Evolutionary conservation across 352 stramenopile genomes (phyloP).

Genomic region (Blastocystis hominis): DNA sequence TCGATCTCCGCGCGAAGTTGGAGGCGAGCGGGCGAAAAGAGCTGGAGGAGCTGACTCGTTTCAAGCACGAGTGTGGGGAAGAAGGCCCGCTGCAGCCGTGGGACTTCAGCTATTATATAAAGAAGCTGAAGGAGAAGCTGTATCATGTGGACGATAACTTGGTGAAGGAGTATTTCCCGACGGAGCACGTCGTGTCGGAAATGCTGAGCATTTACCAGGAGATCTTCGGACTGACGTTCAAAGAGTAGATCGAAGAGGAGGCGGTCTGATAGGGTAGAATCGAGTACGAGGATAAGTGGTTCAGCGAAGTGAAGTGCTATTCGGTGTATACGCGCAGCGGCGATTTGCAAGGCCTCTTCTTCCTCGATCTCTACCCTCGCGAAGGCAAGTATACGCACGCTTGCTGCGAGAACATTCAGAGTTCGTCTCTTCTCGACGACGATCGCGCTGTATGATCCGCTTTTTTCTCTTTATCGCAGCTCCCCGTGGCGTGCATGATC

Average conservation of each 20-base stretch:
- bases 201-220: constrained; percentile 77
- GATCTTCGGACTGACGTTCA: constrained; percentile 74
- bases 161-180: constrained; percentile 76
- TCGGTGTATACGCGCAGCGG: constrained; percentile 68
- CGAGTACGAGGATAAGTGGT: constrained; percentile 70
- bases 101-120: constrained; percentile 79
- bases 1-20: constrained; percentile 71
- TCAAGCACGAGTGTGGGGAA: constrained; percentile 65
- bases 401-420: constrained; percentile 77
- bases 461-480: constrained; percentile 59
- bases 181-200: constrained; percentile 73
- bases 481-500: constrained; percentile 74
- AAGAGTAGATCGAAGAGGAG: constrained; percentile 65
- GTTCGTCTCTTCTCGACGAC: constrained; percentile 69
- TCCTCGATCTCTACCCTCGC: constrained; percentile 75
- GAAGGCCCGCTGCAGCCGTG: constrained; percentile 78
- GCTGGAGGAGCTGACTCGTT: constrained; percentile 65
- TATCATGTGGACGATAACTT: constrained; percentile 71
- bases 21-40: constrained; percentile 71
- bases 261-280: neutral
- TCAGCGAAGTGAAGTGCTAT: constrained; percentile 77
- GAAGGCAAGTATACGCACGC: constrained; percentile 76
- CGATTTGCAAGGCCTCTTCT: constrained; percentile 72
- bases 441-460: constrained; percentile 60
- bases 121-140: constrained; percentile 72